Evolutionary conservation across 352 stramenopile genomes (phyloP), one percentile per base, ranked within the genome.

Genomic region (Pythium scleroteichum): DNA sequence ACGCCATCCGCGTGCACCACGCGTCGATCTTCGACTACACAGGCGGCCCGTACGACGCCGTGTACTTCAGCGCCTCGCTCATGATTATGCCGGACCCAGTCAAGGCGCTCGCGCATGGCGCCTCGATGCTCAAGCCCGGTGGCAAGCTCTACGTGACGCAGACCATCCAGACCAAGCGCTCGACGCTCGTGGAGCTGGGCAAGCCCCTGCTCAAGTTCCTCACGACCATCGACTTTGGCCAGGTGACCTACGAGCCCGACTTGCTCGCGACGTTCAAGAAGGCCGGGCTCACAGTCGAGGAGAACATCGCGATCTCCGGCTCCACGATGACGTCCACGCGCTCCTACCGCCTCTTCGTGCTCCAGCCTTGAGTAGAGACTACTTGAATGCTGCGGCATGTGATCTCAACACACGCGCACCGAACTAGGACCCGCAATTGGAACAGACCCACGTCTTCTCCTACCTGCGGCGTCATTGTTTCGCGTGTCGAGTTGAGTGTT

Each of bases 161-260:
- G 66, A 98, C 92, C 26, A 96, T 97, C 75, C 92, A 97, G 74
- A 92, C 82, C 26, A 60, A 71, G 50, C 73, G 71, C 41, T 92
- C 79, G 41, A 78, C 70, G 63, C 44, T 92, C 48, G 75, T 85
- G 39, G 78, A 92, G 68, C 53, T 85, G 19, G 72, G 88, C 53
- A 98, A 98, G 69, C 88, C 88, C 35, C 65, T 97, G 53, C 73
- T 98, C 62, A 97, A 96, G 76, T 97, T 95, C 72, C 71, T 94
- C 62, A 97, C 89, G 62, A 97, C 90, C 24, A 95, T 98, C 68
- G 92, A 98, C 66, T 98, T 98, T 72, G 92, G 92, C 48, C 69
- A 87, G 39, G 77, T 97, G 20, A 90, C 91, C 53, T 95, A 89
- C 66, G 87, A 96, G 53, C 65, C 76, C 26, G 83, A 97, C 22